phyloP scores from a whole-genome alignment of 495 filamentous ascomycete genomes.

The Massariosphaeria phaeospora region DNA sequence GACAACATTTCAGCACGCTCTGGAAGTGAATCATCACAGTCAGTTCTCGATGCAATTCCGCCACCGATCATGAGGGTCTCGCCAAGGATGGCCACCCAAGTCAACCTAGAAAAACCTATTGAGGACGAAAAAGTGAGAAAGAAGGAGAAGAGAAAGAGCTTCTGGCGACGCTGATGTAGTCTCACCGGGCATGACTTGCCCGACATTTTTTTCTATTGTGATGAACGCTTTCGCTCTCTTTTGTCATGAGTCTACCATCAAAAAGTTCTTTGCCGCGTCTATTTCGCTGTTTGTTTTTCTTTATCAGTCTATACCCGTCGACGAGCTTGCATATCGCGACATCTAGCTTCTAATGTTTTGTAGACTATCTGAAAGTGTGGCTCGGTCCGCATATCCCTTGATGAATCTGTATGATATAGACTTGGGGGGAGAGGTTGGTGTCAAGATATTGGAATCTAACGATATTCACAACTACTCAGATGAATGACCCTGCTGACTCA shows the following conservation, averaged over 20 bases:
- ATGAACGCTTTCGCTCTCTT: not conserved
- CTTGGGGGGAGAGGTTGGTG: not conserved
- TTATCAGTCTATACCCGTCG: not conserved
- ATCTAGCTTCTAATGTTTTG: not conserved
- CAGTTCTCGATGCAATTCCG: not conserved
- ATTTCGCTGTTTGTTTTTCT: not conserved
- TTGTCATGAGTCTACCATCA: too few relatives aligned
- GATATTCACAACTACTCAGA: not conserved
- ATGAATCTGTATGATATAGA: not conserved
- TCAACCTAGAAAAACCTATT: not conserved
- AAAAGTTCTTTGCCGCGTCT: not conserved
- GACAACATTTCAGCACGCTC: not conserved
- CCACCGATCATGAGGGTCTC: not conserved
- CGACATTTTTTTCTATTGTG: not conserved
- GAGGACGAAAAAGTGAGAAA: not conserved
- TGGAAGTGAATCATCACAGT: not conserved
- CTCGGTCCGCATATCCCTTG: too few relatives aligned
- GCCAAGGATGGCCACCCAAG: not conserved
- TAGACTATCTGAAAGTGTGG: too few relatives aligned
- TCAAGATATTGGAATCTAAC: not conserved
- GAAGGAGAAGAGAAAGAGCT: conserved; percentile 20
- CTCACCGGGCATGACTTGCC: not conserved
- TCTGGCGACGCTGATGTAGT: not conserved
- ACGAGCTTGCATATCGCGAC: not conserved
- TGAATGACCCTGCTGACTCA: not conserved